Evolutionary conservation across 2,329 filamentous ascomycete genomes (phyloP).

Genomic region (Cercospora sojina): DNA sequence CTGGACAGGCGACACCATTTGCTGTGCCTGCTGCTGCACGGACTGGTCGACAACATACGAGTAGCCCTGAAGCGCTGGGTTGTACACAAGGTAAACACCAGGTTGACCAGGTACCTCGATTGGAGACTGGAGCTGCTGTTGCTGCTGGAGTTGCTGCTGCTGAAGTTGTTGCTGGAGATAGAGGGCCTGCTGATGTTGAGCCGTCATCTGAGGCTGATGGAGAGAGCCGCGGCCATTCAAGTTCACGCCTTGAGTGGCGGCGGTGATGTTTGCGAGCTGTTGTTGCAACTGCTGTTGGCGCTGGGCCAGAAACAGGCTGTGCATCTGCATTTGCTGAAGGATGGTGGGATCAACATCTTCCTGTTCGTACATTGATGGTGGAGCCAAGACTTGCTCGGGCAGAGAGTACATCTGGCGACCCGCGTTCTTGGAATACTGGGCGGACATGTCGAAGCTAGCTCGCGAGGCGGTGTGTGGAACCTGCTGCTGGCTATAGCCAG

Average conservation of each 20-base stretch:
- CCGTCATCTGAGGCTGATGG: conserved; percentile 44
- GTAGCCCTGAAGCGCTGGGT: conserved; percentile 81
- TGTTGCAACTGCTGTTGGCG: conserved; percentile 95
- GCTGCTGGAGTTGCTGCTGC: conserved; percentile 46
- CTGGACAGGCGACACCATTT: conserved; percentile 34
- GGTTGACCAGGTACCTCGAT: conserved; percentile 67
- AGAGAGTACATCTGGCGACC: conserved; percentile 62
- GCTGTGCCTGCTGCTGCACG: conserved; percentile 49
- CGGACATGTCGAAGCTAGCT: conserved; percentile 47
- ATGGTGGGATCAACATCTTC: conserved; percentile 79
- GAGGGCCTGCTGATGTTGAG: conserved; percentile 55
- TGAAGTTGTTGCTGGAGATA: conserved; percentile 63
- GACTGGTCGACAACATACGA: conserved; percentile 74
- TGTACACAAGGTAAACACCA: conserved; percentile 79
- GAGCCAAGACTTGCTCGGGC: conserved; percentile 84
- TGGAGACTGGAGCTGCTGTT: conserved; percentile 65
- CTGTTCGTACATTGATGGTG: conserved; percentile 71
- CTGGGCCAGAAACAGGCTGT: conserved; percentile 87
- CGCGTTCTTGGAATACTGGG: conserved; percentile 49
- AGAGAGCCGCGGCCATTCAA: conserved; percentile 49
- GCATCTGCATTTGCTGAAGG: conserved; percentile 85
- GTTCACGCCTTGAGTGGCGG: conserved; percentile 73
- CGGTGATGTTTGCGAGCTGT: conserved; percentile 80
- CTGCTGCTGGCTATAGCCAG: conserved; percentile 44
- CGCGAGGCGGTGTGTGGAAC: conserved; percentile 61